These are phyloP conservation scores for Rhynchospora pubera DNA, from an alignment of 176 grass and related monocot genomes.

Conservation along the genomic window DNA sequence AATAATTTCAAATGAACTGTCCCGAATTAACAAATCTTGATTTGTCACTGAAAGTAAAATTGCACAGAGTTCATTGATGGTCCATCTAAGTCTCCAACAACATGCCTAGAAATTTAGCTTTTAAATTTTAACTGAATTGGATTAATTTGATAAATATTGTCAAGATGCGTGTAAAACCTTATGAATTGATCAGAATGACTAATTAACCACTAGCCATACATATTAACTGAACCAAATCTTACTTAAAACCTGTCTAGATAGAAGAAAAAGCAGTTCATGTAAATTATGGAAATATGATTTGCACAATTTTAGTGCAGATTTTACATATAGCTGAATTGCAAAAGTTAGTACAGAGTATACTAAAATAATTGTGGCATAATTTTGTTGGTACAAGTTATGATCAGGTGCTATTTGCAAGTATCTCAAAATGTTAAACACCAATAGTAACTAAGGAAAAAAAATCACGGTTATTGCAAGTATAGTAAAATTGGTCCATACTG, in stretches of 20 bases:
- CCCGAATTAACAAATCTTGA: background rate
- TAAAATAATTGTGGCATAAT: background rate
- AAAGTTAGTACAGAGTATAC: background rate
- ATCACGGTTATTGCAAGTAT: background rate
- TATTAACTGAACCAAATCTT: background rate
- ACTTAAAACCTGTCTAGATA: background rate
- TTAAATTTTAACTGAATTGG: background rate
- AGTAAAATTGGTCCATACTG: background rate
- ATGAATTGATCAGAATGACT: background rate
- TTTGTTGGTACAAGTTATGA: background rate
- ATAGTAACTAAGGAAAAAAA: background rate
- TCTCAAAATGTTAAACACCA: background rate
- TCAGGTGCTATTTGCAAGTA: background rate
- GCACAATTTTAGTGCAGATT: background rate
- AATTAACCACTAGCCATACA: background rate
- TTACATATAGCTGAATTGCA: background rate
- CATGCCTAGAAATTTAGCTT: background rate
- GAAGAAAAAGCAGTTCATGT: no score
- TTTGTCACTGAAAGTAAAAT: background rate
- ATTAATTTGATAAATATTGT: background rate
- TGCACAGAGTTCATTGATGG: background rate
- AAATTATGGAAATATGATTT: background rate
- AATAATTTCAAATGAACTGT: background rate
- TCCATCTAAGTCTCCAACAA: background rate
- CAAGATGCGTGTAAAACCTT: background rate